Base-by-base conservation (phyloP, 805 yeast species). In the Schwanniomyces occidentalis region DNA sequence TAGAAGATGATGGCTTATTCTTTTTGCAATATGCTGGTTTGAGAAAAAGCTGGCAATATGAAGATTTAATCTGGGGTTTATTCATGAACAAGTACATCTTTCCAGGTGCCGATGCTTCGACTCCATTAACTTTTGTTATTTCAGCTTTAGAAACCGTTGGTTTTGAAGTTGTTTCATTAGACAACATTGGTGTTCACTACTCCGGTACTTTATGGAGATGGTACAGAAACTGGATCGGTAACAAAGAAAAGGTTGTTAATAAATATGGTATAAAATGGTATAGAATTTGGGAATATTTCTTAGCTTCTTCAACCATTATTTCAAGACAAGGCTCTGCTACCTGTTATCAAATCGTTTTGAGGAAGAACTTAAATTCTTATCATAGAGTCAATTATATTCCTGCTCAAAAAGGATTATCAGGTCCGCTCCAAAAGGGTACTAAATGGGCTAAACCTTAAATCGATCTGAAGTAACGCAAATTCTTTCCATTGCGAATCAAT, bases 41-140 rank as follows among this genome's bases (percentile, higher is more conserved):
- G 52, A 80, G 96, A 71, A 89, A 88, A 69, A 71, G 76, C 40
- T 88, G 96, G 96, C 96, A 88, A 69, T 88, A 86, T 65, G 96
- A 88, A 69, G 96, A 88, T 63, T 75, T 88, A 54, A 73, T 80
- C 63, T 88, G 96, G 96, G 96, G 96, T 52, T 72, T 89, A 59
- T 88, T 88, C 66, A 89, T 88, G 96, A 88, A 89, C 79, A 88
- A 86, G 73, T 88, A 86, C 66, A 83, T 88, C 58, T 88, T 88
- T 87, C 96, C 96, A 27, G 96, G 96, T 65, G 96, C 96, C 34
- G 96, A 88, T 68, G 96, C 96, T 30, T 86, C 95, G 5, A 89
- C 96, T 38, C 96, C 96, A 24, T 75, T 89, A 50, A 87, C 87
- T 41, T 89, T 85, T 55, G 91, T 87, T 45, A 71, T 81, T 41